Evolutionary conservation across 441 rosid genomes (phyloP), one percentile per base, ranked within the genome.

Genomic region (Erodium texanum): DNA sequence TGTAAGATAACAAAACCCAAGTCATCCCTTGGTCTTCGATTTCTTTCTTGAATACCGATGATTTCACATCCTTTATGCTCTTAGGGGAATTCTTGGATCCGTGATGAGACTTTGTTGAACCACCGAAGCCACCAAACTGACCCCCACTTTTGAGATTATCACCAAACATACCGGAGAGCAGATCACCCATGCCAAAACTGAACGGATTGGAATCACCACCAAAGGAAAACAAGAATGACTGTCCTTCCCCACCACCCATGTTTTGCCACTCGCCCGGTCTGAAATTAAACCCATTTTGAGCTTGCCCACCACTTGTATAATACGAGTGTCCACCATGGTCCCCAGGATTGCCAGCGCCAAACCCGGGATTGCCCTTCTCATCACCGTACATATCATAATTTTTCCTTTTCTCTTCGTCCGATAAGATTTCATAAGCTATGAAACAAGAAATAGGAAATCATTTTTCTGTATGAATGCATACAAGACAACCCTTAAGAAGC

Each of bases 331-430:
- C 88, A 65, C 88, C 84, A 24, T 79, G 76, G 62, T 83, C 84
- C 62, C 93, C 90, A 11, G 84, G 75, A 75, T 71, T 68, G 41
- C 96, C 97, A 8, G 88, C 75, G 59, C 75, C 88, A 78, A 93
- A 88, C 50, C 92, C 96, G 68, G 95, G 89, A 73, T 77, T 83
- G 12, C 96, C 97, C 75, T 82, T 89, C 73, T 89, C 97, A 76
- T 93, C 93, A 62, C 97, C 96, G 74, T 89, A 93, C 64, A 86
- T 76, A 68, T 93, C 97, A 78, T 89, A 90, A 70, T 90, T 87
- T 79, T 90, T 93, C 72, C 87, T 85, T 83, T 89, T 93, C 79
- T 87, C 84, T 70, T 93, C 95, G 67, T 93, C 95, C 29, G 97
- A 89, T 69, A 90, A 82, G 66, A 93, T 89, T 73, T 93, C 98